These are phyloP conservation scores for Linderniella brevidens DNA, from an alignment of 257 asterid genomes.

Conservation along the genomic window DNA sequence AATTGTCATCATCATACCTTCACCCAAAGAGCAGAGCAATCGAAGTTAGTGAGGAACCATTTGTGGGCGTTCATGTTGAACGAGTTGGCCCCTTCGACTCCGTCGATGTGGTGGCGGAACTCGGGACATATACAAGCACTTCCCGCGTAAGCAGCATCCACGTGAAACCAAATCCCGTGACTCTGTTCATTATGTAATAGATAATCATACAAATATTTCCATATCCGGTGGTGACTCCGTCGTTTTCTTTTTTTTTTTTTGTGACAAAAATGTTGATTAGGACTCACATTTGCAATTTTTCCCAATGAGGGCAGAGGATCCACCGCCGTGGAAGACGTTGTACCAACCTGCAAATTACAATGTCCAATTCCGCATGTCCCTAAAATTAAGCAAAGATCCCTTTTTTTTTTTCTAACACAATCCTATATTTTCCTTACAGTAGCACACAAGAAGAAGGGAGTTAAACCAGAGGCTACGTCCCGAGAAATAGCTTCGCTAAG, in stretches of 20 bases:
- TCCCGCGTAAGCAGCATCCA: conserved; percentile 99
- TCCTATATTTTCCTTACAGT: conserved; percentile 49
- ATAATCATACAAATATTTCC: too few relatives aligned
- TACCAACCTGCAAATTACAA: conserved; percentile 52
- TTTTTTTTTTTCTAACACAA: too few relatives aligned
- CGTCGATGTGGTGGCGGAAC: conserved; percentile 55
- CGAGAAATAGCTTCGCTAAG: conserved; percentile 48
- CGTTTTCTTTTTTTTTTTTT: too few relatives aligned
- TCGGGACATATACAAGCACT: conserved; percentile 95
- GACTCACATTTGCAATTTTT: conserved; percentile 48
- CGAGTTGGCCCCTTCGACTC: conserved; percentile 74
- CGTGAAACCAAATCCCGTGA: conserved; percentile 74
- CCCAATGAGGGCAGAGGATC: conserved; percentile 74
- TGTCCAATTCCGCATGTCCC: too few relatives aligned
- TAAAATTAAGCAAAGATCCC: too few relatives aligned
- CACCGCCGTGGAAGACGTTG: conserved; percentile 89
- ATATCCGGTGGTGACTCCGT: too few relatives aligned
- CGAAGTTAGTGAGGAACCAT: conserved; percentile 95
- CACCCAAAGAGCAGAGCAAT: conserved; percentile 91
- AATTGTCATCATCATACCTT: conserved; percentile 42
- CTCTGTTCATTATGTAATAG: conserved; percentile 20
- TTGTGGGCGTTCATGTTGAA: conserved; percentile 96
- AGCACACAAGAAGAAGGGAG: conserved; percentile 94
- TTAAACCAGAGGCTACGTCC: conserved; percentile 61
- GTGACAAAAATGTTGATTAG: not conserved